Percentiles rank a stretch among this genome's conserved stretches.
phyloP scores from a whole-genome alignment of 1,139 yeast species.

The Candida sojae region DNA sequence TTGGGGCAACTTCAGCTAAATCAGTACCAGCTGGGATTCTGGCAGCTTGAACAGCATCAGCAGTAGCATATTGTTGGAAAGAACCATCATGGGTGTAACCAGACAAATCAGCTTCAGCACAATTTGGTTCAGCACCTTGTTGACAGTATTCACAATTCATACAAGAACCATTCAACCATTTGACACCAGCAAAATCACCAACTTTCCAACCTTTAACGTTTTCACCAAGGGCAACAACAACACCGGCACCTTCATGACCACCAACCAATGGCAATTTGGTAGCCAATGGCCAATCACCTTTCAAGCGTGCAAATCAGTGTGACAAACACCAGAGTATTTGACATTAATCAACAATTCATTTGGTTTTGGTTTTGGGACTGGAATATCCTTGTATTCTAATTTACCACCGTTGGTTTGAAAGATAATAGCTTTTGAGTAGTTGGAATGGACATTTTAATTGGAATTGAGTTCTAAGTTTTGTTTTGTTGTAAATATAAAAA shows the following conservation, averaged over 20 bases:
- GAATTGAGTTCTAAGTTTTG: neutral
- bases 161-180: slow-evolving; percentile 75
- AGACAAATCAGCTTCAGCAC: slow-evolving; percentile 66
- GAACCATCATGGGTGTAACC: slow-evolving; percentile 85
- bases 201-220: slow-evolving; percentile 68
- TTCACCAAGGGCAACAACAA: slow-evolving; percentile 71
- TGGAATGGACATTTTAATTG: slow-evolving; percentile 37
- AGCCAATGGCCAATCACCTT: slow-evolving; percentile 70
- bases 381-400: slow-evolving; percentile 59
- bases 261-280: slow-evolving; percentile 72
- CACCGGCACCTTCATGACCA: slow-evolving; percentile 90
- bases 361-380: slow-evolving; percentile 62
- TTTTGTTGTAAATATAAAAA: too few relatives aligned
- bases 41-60: slow-evolving; percentile 44
- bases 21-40: slow-evolving; percentile 34
- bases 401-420: slow-evolving; percentile 72
- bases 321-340: slow-evolving; percentile 69
- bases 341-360: slow-evolving; percentile 63
- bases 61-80: slow-evolving; percentile 83
- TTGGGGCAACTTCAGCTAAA: slow-evolving; percentile 36
- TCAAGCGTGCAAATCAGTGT: slow-evolving; percentile 71
- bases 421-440: slow-evolving; percentile 68
- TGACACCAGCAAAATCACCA: slow-evolving; percentile 80
- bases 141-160: slow-evolving; percentile 73
- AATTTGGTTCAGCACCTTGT: slow-evolving; percentile 67